Percentiles rank a stretch among this genome's conserved stretches.
phyloP scores from a whole-genome alignment of 768 basidiomycete species.

The Mycena vulgaris region DNA sequence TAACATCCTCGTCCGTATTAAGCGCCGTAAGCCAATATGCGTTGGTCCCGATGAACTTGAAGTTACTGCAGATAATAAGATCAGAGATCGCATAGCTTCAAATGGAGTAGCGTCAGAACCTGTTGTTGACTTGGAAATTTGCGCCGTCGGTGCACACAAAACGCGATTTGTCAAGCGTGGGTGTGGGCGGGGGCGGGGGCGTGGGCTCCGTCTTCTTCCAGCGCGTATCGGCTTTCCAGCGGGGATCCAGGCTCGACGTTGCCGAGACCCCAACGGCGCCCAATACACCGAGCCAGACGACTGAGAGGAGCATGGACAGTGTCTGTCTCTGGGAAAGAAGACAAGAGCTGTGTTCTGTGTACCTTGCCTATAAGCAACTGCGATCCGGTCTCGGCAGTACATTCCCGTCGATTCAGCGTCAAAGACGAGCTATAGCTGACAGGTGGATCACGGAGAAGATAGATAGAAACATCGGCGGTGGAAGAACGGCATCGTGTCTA shows the following conservation, averaged over 20 bases:
- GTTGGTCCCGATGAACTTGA: slow-evolving; percentile 69
- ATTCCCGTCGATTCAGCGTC: slow-evolving; percentile 9
- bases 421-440: slow-evolving; percentile 11
- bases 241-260: slow-evolving; percentile 19
- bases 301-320: slow-evolving; percentile 28
- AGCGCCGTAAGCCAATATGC: slow-evolving; percentile 77
- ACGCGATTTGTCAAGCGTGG: slow-evolving; percentile 42
- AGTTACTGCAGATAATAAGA: slow-evolving; percentile 48
- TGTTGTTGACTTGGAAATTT: slow-evolving; percentile 71
- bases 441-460: slow-evolving; percentile 20
- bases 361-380: slow-evolving; percentile 19
- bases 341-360: slow-evolving; percentile 15
- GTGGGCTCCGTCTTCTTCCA: slow-evolving; percentile 10
- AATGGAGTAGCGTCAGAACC: slow-evolving; percentile 48
- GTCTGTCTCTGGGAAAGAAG: slow-evolving; percentile 29
- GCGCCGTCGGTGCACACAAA: slow-evolving; percentile 63
- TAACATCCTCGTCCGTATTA: slow-evolving; percentile 69
- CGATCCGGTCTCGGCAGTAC: slow-evolving; percentile 7
- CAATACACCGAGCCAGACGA: slow-evolving; percentile 27
- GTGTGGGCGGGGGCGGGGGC: slow-evolving; percentile 15
- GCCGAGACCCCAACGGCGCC: slow-evolving; percentile 21
- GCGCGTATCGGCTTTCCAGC: slow-evolving; percentile 7
- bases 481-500: slow-evolving; percentile 27
- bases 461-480: slow-evolving; percentile 4
- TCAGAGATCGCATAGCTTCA: slow-evolving; percentile 48